Evolutionary conservation across 2,329 filamentous ascomycete genomes (phyloP).

Genomic region (Aspergillus versicolor): DNA sequence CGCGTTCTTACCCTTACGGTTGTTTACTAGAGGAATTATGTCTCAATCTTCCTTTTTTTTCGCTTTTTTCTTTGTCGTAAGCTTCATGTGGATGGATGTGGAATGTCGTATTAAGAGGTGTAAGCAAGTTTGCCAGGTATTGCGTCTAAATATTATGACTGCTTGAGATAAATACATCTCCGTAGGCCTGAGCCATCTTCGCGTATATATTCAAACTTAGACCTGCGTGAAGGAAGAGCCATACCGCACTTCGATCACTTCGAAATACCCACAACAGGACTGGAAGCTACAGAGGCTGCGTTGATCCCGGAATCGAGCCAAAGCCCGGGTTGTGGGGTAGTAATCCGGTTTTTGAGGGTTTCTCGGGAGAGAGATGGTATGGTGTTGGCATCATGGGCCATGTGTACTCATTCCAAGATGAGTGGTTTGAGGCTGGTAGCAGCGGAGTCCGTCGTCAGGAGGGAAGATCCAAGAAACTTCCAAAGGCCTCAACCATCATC

Average conservation of each 20-base stretch:
- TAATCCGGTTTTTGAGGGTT: no score
- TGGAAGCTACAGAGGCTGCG: no score
- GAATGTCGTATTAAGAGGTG: not conserved
- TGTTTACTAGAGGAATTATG: slow-evolving; percentile 9
- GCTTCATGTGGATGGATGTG: not conserved
- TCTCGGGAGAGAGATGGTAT: no score
- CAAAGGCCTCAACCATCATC: not conserved
- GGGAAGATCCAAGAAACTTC: not conserved
- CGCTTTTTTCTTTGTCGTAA: not conserved
- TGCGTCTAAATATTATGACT: not conserved
- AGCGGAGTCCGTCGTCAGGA: not conserved
- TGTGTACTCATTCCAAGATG: no score
- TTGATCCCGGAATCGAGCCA: no score
- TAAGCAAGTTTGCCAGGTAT: not conserved
- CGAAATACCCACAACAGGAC: no score
- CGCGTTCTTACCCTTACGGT: slow-evolving; percentile 14
- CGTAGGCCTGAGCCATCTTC: not conserved
- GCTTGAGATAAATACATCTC: not conserved
- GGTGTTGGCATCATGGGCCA: no score
- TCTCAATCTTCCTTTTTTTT: slow-evolving; percentile 6
- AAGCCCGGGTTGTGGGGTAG: no score
- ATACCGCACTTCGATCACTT: no score
- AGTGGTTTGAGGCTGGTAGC: not conserved
- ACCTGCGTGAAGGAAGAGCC: no score
- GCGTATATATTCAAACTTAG: not conserved